A percentile compares a stretch with the other conserved stretches of the same genome.
Conservation (phyloP, 2,329 filamentous ascomycete species). For the Thelonectria rubi region DNA sequence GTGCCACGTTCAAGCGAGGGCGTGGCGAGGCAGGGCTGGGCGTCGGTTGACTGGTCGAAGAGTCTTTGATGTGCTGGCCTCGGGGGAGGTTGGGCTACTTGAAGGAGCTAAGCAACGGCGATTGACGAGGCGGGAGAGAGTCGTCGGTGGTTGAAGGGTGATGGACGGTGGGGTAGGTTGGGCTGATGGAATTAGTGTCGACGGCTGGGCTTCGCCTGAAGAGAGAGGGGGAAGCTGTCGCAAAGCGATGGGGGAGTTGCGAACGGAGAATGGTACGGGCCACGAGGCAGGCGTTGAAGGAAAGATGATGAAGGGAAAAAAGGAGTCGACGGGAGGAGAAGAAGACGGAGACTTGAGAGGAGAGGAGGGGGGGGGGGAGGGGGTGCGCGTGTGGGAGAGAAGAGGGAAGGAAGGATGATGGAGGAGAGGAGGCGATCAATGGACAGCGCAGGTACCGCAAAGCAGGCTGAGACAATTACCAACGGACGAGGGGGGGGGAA, state of each 20-base stretch:
- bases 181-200: not conserved
- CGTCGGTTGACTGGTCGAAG: not conserved
- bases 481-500: constrained; percentile 1
- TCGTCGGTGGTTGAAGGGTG: constrained; percentile 10
- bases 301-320: constrained; percentile 27
- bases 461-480: constrained; percentile 7
- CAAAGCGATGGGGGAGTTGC: constrained; percentile 7
- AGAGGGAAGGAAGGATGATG: constrained; percentile 19
- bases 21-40: not conserved
- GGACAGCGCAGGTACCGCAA: constrained; percentile 7
- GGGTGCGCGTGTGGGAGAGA: constrained; percentile 21
- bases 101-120: not conserved
- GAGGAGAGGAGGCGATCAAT: not conserved
- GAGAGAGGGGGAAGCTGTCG: not conserved
- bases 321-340: constrained; percentile 22
- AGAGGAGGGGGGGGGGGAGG: constrained; percentile 32
- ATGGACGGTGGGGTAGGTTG: constrained; percentile 23
- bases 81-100: too few relatives aligned
- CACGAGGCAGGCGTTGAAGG: constrained; percentile 11
- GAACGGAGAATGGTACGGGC: constrained; percentile 23
- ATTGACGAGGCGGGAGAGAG: not conserved
- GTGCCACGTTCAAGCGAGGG: constrained; percentile 1
- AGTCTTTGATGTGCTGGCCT: not conserved
- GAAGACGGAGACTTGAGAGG: constrained; percentile 18
- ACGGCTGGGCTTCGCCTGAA: not conserved